Conservation (phyloP, 768 basidiomycete species). For the Leccinum rimulosum region DNA sequence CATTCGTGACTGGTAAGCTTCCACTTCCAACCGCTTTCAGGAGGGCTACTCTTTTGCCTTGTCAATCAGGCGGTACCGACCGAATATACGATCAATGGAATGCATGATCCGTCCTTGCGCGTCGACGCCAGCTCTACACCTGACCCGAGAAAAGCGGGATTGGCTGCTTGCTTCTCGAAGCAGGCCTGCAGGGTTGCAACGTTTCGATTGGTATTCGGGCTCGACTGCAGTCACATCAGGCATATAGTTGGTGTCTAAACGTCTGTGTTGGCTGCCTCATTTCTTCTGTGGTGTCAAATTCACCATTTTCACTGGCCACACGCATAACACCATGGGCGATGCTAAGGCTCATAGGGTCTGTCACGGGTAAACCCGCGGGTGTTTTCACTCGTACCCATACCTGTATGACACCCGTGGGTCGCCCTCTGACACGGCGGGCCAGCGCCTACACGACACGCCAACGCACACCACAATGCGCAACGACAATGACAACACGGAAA, state of each 20-base stretch:
- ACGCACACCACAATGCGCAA: no score
- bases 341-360: no score
- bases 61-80: background rate
- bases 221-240: background rate
- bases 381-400: no score
- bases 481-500: no score
- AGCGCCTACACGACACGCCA: no score
- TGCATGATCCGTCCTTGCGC: background rate
- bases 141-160: no score
- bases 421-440: no score
- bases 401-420: no score
- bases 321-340: no score
- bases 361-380: no score
- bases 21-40: background rate
- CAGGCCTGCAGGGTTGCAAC: background rate
- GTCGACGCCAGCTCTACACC: background rate
- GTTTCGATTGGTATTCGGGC: background rate
- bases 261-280: background rate
- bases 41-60: background rate
- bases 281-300: background rate
- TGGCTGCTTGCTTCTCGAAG: background rate
- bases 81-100: background rate
- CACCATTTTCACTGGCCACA: background rate
- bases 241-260: no score
- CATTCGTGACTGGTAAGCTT: background rate